Conservation (phyloP, 2,329 filamentous ascomycete species). For the Calonectria crousiana region DNA sequence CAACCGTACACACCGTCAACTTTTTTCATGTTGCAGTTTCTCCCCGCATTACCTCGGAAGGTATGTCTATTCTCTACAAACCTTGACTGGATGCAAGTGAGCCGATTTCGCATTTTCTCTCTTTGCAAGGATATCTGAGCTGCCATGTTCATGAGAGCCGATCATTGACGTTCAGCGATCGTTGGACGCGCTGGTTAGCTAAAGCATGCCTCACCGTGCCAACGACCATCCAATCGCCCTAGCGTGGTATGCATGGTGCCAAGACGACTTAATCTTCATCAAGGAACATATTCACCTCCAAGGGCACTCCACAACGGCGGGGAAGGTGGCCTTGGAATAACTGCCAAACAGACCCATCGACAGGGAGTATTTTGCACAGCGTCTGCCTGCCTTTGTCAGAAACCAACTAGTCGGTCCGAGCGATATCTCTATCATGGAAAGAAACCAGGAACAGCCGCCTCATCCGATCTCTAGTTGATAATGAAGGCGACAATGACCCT, state of each 20-base stretch:
- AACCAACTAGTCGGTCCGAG: too few relatives aligned
- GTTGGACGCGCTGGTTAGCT: not conserved
- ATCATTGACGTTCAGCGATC: not conserved
- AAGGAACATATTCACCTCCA: not conserved
- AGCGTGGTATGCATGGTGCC: accelerated
- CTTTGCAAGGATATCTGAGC: not conserved
- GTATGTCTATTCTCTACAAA: not conserved
- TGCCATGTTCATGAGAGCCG: not conserved
- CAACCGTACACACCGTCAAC: not conserved
- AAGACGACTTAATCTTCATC: too few relatives aligned
- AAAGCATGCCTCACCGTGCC: not conserved
- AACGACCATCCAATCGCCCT: not conserved
- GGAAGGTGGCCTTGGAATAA: not conserved
- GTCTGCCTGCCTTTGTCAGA: not conserved
- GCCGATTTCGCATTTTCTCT: not conserved
- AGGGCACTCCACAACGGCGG: not conserved
- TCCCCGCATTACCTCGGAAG: not conserved
- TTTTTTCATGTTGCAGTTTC: not conserved
- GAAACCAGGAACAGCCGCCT: too few relatives aligned
- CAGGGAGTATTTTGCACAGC: not conserved
- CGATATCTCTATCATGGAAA: too few relatives aligned
- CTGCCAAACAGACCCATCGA: not conserved
- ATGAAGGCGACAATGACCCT: too few relatives aligned
- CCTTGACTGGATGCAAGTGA: not conserved
- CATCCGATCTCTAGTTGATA: too few relatives aligned